Conservation (phyloP, 202 grass and related monocot genomes). For the Bolboschoenoplectus hybrid region DNA sequence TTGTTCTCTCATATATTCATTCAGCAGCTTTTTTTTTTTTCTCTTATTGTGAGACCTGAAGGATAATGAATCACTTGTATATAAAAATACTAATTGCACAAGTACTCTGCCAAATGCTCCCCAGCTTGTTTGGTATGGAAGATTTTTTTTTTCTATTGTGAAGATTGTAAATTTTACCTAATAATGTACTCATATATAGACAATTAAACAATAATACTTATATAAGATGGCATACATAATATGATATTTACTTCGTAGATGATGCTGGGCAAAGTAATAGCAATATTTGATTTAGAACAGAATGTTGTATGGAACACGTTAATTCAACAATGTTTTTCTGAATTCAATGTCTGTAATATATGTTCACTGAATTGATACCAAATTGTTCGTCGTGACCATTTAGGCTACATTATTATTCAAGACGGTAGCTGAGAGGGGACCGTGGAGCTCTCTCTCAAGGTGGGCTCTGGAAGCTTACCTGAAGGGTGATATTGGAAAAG, state of each 20-base stretch:
- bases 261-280: background rate
- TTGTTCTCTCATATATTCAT: background rate
- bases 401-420: constrained; percentile 92
- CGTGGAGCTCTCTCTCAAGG: constrained; percentile 93
- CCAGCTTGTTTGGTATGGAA: background rate
- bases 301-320: background rate
- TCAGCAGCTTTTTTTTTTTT: background rate
- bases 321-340: background rate
- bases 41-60: background rate
- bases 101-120: constrained; percentile 1
- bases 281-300: background rate
- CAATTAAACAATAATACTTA: background rate
- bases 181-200: background rate
- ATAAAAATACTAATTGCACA: constrained; percentile 10
- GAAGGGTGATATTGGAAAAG: constrained; percentile 93
- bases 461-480: constrained; percentile 97
- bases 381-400: constrained; percentile 31
- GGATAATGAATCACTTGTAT: background rate
- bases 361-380: background rate
- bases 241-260: background rate
- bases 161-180: constrained; percentile 15
- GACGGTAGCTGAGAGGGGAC: constrained; percentile 89
- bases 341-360: constrained; percentile 8
- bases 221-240: background rate
- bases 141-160: background rate